Conservation (phyloP, 345 rosid genomes). For the Salix koriyanagi region DNA sequence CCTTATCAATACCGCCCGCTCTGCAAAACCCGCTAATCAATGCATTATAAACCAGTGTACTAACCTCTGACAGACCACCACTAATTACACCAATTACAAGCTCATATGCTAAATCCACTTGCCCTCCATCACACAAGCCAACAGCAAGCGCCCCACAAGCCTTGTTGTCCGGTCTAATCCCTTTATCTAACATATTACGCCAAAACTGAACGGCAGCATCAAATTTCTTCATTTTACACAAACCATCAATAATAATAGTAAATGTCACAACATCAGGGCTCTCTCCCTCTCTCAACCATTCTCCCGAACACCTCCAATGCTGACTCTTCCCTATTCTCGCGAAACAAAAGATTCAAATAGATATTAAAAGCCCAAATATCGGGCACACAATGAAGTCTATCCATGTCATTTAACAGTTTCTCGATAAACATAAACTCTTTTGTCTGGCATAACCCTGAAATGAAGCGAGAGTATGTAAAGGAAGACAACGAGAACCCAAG, state of each 20-base stretch:
- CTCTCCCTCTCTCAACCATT: conserved; percentile 58
- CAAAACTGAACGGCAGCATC: conserved; percentile 56
- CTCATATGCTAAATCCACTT: conserved; percentile 87
- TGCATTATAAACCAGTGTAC: conserved; percentile 60
- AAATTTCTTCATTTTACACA: conserved; percentile 52
- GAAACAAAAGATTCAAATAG: conserved; percentile 67
- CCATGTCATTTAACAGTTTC: conserved; percentile 62
- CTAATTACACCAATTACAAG: conserved; percentile 62
- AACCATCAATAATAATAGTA: conserved; percentile 66
- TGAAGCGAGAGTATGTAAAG: conserved; percentile 89
- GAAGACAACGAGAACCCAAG: conserved; percentile 73
- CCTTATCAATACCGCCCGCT: conserved; percentile 72
- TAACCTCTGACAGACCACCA: conserved; percentile 47
- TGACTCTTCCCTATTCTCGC: conserved; percentile 40
- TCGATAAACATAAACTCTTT: conserved; percentile 56
- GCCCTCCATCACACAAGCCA: conserved; percentile 65
- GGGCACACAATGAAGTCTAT: conserved; percentile 50
- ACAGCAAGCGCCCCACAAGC: conserved; percentile 61
- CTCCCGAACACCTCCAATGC: conserved; percentile 59
- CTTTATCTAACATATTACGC: conserved; percentile 61
- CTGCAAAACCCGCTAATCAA: conserved; percentile 80
- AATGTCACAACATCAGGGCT: conserved; percentile 86
- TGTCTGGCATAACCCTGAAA: conserved; percentile 69
- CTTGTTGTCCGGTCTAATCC: conserved; percentile 55
- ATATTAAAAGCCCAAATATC: conserved; percentile 83